Percentiles rank a stretch among this genome's conserved stretches.
These are phyloP conservation scores for Zea luxurians DNA, from an alignment of 176 grass and related monocot genomes.

Conservation along the genomic window DNA sequence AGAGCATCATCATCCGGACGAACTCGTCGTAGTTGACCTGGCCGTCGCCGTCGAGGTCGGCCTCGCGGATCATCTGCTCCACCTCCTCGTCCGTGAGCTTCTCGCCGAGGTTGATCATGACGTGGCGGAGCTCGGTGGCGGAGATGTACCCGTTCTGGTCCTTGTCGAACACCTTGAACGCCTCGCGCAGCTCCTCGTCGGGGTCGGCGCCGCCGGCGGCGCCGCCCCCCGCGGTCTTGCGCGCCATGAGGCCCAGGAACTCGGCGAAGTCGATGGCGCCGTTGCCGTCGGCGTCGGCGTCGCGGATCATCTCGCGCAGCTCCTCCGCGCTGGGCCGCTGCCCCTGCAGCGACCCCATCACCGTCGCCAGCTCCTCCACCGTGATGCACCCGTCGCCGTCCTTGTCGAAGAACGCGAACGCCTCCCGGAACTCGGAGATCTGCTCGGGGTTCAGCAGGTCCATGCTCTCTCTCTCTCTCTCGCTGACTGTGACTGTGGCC, in stretches of 20 bases:
- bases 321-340: constrained; percentile 54
- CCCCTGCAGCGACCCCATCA: constrained; percentile 69
- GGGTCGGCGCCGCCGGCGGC: neutral
- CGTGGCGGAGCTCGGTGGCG: constrained; percentile 54
- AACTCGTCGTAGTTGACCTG: constrained; percentile 86
- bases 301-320: constrained; percentile 73
- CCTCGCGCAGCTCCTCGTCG: constrained; percentile 84
- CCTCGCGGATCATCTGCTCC: constrained; percentile 72
- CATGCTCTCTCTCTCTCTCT: neutral
- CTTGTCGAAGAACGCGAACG: constrained; percentile 89
- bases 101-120: constrained; percentile 79
- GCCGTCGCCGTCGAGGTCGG: constrained; percentile 74
- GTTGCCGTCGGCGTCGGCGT: constrained; percentile 76
- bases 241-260: constrained; percentile 67
- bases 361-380: constrained; percentile 63
- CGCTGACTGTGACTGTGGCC: too few species aligned
- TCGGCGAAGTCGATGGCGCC: constrained; percentile 81
- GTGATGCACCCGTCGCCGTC: constrained; percentile 93
- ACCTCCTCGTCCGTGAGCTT: constrained; percentile 75
- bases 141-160: constrained; percentile 87
- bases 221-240: constrained; percentile 11
- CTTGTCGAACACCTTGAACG: constrained; percentile 93
- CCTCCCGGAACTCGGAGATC: constrained; percentile 68
- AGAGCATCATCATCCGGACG: constrained; percentile 82
- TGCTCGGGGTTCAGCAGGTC: constrained; percentile 46